phyloP scores from a whole-genome alignment of 2,329 filamentous ascomycete species.

The Ophiostoma himal-ulmi region DNA sequence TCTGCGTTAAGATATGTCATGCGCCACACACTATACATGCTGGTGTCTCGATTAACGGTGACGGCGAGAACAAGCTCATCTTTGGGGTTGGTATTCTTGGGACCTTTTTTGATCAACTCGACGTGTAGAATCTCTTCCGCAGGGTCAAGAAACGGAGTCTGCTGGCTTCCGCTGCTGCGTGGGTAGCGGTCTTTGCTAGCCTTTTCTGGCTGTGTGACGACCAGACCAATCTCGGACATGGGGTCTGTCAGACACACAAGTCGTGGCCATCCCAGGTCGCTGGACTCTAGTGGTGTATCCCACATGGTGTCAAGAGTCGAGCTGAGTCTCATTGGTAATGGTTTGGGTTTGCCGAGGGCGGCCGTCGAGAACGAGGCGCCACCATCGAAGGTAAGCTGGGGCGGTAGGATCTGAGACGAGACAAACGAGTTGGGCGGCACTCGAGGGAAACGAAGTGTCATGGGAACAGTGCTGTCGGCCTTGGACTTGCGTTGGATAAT shows the following conservation, averaged over 20 bases:
- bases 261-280: constrained; percentile 61
- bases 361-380: constrained; percentile 53
- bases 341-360: constrained; percentile 50
- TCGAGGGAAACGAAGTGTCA: constrained; percentile 51
- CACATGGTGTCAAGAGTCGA: constrained; percentile 54
- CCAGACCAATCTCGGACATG: constrained; percentile 74
- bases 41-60: constrained; percentile 71
- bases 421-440: constrained; percentile 81
- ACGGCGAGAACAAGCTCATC: constrained; percentile 65
- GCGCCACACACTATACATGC: constrained; percentile 78
- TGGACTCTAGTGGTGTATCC: constrained; percentile 47
- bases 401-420: constrained; percentile 57
- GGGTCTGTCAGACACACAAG: constrained; percentile 83
- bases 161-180: constrained; percentile 34
- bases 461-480: constrained; percentile 44
- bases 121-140: constrained; percentile 81
- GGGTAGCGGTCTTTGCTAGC: constrained; percentile 35
- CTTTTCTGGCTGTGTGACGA: constrained; percentile 57
- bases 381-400: constrained; percentile 26
- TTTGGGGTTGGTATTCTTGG: constrained; percentile 44
- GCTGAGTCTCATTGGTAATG: constrained; percentile 47
- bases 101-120: constrained; percentile 46
- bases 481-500: constrained; percentile 76
- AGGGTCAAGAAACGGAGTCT: constrained; percentile 60
- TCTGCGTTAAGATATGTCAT: constrained; percentile 69